A percentile compares a stretch with the other conserved stretches of the same genome.
Evolutionary conservation across 2,329 filamentous ascomycete species (phyloP).

Genomic region (Hypoxylon sp.): DNA sequence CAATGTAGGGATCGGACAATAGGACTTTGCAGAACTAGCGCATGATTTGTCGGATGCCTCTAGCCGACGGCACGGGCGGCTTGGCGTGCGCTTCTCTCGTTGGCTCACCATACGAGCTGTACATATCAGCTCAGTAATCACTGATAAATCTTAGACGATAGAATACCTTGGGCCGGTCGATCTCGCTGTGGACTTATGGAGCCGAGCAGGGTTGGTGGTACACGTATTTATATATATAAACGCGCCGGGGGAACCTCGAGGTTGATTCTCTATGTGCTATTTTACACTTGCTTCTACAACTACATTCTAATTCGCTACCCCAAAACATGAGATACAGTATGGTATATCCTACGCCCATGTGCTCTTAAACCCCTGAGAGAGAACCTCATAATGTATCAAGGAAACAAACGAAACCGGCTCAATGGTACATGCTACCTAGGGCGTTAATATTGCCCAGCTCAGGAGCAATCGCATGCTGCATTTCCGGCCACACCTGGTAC

Average conservation of each 20-base stretch:
- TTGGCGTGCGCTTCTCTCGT: constrained; percentile 11
- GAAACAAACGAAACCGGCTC: not conserved
- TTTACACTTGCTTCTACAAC: not conserved
- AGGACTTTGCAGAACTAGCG: not conserved
- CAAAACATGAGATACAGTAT: not conserved
- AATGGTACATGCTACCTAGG: constrained; percentile 38
- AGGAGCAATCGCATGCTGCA: constrained; percentile 32
- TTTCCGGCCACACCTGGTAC: constrained; percentile 39
- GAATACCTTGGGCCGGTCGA: not conserved
- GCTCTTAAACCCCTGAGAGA: not conserved
- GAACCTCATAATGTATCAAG: not conserved
- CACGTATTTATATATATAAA: not conserved
- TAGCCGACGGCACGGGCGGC: constrained; percentile 15
- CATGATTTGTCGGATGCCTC: constrained; percentile 14
- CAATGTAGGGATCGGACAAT: not conserved
- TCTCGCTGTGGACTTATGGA: not conserved
- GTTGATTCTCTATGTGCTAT: not conserved
- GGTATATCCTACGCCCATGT: constrained; percentile 14
- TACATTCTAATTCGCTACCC: not conserved
- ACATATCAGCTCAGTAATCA: too few species aligned
- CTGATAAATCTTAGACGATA: too few species aligned
- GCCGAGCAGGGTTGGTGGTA: not conserved
- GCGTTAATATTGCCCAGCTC: constrained; percentile 27
- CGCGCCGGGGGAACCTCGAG: not conserved
- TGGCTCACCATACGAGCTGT: too few species aligned